These are phyloP conservation scores for Puccinia coronata DNA, from an alignment of 1,284 basidiomycete genomes.

Conservation along the genomic window DNA sequence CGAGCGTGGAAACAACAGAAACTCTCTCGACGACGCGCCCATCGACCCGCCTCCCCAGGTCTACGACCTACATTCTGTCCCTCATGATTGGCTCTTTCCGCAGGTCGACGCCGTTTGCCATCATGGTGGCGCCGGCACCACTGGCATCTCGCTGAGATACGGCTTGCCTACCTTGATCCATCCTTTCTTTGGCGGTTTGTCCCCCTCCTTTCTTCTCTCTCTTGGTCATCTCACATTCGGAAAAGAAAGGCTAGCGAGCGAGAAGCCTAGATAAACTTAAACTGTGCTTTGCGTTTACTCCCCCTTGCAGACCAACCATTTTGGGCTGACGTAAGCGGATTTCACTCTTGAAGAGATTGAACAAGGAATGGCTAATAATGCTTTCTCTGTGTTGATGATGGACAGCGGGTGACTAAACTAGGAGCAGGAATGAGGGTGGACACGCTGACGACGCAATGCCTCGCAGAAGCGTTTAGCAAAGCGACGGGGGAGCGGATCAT, in stretches of 20 bases:
- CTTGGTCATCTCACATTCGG: background rate
- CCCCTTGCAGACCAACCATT: slow-evolving; percentile 53
- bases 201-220: background rate
- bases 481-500: slow-evolving; percentile 73
- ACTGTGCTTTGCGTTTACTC: background rate
- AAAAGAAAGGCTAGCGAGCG: no score
- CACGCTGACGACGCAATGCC: slow-evolving; percentile 74
- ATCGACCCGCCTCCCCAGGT: slow-evolving; percentile 50
- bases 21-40: slow-evolving; percentile 33
- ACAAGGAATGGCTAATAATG: no score
- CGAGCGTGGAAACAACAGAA: slow-evolving; percentile 50
- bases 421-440: slow-evolving; percentile 74
- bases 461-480: slow-evolving; percentile 73
- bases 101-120: slow-evolving; percentile 57
- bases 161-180: slow-evolving; percentile 56
- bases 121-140: slow-evolving; percentile 82
- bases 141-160: slow-evolving; percentile 75
- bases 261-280: background rate
- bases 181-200: slow-evolving; percentile 56
- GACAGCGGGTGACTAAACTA: slow-evolving; percentile 66
- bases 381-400: no score
- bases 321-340: slow-evolving; percentile 53
- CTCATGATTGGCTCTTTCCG: slow-evolving; percentile 58
- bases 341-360: no score
- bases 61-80: slow-evolving; percentile 56